Base-by-base conservation (phyloP, 2,329 filamentous ascomycete genomes). In the Sclerotinia sclerotiorum region DNA sequence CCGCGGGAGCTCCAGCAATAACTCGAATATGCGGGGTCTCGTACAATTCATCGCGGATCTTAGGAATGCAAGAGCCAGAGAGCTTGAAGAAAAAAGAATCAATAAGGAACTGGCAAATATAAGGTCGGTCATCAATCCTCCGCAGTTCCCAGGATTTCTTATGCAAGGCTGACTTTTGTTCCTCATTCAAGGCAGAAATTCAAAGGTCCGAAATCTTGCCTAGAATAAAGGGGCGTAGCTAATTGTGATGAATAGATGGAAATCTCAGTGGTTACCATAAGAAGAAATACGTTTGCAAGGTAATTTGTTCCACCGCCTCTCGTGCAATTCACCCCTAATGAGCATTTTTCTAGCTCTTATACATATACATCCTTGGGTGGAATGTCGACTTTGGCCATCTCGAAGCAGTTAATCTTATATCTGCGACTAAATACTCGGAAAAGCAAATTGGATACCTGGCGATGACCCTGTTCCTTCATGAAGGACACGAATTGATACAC, bases 241-340 rank as follows among this genome's bases (percentile, higher is more conserved):
- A 65, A 74, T 61, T 67, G 10, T 35, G 29, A 42, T 24, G 39
- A 54, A 69, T 71, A 88, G 92, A 95, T 79, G 94, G 93, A 72
- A 95, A 86, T 78, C 83, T 99, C 69, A 97, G 90, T 78, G 96
- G 95, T 73, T 99, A 99, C 79, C 93, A 97, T 84, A 97, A 96
- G 85, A 99, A 99, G 87, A 99, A 99, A 91, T 99, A 99, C 79
- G 95, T 99, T 74, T 99, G 95, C 92, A 99, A 99, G 84, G 86
- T 88, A 81, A 67, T 35, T 63, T 21, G 24, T 17, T 35, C 54
- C 24, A 46, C 44, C 48, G 51, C 17, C 54, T 68, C 2, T n/a
- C 32, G 27, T 21, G 3, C 11, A 27, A n/a, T 13, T 39, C 27
- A 24, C 48, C 19, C 42, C 29, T 44, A 54, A 68, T 32, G 48